Evolutionary conservation across 805 yeast genomes (phyloP).

Genomic region (Barnettozyma vustinii): DNA sequence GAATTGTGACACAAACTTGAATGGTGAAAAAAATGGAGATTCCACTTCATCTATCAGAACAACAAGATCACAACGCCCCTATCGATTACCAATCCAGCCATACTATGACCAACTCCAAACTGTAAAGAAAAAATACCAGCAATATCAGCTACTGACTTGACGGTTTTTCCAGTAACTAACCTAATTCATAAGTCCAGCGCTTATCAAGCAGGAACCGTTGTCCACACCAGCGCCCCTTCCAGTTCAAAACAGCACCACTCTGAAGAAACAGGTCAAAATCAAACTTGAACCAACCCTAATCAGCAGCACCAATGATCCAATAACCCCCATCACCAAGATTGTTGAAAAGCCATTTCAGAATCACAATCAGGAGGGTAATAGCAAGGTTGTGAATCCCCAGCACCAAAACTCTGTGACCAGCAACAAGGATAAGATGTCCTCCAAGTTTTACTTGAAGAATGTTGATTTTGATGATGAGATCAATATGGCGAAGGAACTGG

Average conservation of each 20-base stretch:
- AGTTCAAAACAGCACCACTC: background rate
- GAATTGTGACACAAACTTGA: background rate
- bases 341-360: conserved; percentile 8
- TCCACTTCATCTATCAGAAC: background rate
- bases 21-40: background rate
- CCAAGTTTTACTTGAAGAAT: conserved; percentile 19
- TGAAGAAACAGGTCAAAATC: conserved; percentile 17
- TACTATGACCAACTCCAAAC: background rate
- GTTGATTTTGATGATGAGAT: conserved; percentile 7
- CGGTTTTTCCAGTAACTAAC: background rate
- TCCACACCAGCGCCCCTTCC: background rate
- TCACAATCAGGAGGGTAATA: background rate
- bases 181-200: background rate
- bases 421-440: conserved; percentile 13
- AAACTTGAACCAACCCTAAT: conserved; percentile 15
- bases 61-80: background rate
- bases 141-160: background rate
- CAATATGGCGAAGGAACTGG: conserved; percentile 15
- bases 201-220: conserved; percentile 3
- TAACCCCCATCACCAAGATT: conserved; percentile 16
- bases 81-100: background rate
- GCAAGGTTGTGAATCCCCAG: background rate
- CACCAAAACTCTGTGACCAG: background rate
- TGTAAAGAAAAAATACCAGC: background rate
- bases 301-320: conserved; percentile 6